Conservation (phyloP, 164 flowering plant genomes). For the Nelumbo lutea region DNA sequence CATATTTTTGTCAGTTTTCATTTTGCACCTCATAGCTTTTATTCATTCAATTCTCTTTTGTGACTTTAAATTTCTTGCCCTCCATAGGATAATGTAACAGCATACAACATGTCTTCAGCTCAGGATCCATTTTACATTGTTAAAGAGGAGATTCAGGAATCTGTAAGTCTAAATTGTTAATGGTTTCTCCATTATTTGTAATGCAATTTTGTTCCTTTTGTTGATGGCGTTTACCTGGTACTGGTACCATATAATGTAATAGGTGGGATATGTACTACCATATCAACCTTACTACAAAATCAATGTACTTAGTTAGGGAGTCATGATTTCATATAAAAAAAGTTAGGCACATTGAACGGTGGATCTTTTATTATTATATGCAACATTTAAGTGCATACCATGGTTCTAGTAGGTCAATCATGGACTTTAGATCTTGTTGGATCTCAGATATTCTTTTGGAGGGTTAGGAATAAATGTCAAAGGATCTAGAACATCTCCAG, state of each 20-base stretch:
- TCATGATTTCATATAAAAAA: too few species aligned
- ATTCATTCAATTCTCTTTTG: neutral
- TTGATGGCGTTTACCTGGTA: neutral
- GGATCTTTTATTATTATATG: too few species aligned
- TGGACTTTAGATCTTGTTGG: neutral
- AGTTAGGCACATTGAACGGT: too few species aligned
- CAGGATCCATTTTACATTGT: slow-evolving; percentile 96
- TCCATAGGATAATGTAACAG: slow-evolving; percentile 11
- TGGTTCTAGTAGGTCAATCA: too few species aligned
- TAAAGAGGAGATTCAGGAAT: slow-evolving; percentile 90
- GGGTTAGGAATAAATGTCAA: neutral
- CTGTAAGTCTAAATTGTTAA: slow-evolving; percentile 43
- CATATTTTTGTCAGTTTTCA: too few species aligned
- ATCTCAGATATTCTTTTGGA: neutral
- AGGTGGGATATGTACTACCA: neutral
- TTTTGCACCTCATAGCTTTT: too few species aligned
- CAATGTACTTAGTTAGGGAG: too few species aligned
- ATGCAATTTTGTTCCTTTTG: too few species aligned
- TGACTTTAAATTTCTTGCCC: neutral
- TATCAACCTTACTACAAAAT: too few species aligned
- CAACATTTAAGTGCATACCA: too few species aligned
- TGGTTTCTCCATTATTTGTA: neutral
- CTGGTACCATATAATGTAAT: too few species aligned
- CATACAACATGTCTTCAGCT: slow-evolving; percentile 64
- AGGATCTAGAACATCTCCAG: neutral